Percentiles rank a stretch among this genome's conserved stretches.
Conservation (phyloP, 768 basidiomycete genomes). For the Boletus patriciae region DNA sequence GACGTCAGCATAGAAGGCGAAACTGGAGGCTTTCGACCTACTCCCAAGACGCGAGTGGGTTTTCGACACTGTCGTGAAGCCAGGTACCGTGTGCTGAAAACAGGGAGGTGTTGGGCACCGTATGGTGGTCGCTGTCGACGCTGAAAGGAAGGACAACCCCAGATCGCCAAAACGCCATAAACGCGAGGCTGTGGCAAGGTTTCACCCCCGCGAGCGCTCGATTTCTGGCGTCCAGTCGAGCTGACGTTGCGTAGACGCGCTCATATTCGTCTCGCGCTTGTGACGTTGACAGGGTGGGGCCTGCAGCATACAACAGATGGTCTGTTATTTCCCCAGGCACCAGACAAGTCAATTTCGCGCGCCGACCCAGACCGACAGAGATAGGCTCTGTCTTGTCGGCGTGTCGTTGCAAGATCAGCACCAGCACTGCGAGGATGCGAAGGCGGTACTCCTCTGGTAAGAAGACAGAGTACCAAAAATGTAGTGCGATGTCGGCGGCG, state of each 20-base stretch:
- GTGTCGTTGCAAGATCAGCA: conserved; percentile 12
- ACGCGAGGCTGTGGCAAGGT: conserved; percentile 44
- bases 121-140: conserved; percentile 37
- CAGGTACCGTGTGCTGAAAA: conserved; percentile 47
- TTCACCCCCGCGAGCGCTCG: conserved; percentile 37
- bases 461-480: conserved; percentile 48
- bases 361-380: conserved; percentile 9
- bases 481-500: conserved; percentile 45
- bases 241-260: conserved; percentile 33
- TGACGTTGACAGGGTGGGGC: conserved; percentile 20
- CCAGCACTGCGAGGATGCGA: conserved; percentile 19
- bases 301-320: conserved; percentile 29
- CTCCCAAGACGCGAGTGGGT: conserved; percentile 52
- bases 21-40: conserved; percentile 23
- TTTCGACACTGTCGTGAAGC: conserved; percentile 36
- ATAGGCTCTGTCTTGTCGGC: conserved; percentile 16
- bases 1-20: background rate
- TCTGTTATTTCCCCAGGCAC: conserved; percentile 28
- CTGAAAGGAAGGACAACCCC: conserved; percentile 49
- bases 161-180: conserved; percentile 38
- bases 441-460: conserved; percentile 35
- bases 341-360: conserved; percentile 23
- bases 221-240: conserved; percentile 42
- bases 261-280: conserved; percentile 32
- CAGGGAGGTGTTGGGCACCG: conserved; percentile 41